Conservation (phyloP, 441 rosid genomes). For the Euphorbia schlechtendalii region DNA sequence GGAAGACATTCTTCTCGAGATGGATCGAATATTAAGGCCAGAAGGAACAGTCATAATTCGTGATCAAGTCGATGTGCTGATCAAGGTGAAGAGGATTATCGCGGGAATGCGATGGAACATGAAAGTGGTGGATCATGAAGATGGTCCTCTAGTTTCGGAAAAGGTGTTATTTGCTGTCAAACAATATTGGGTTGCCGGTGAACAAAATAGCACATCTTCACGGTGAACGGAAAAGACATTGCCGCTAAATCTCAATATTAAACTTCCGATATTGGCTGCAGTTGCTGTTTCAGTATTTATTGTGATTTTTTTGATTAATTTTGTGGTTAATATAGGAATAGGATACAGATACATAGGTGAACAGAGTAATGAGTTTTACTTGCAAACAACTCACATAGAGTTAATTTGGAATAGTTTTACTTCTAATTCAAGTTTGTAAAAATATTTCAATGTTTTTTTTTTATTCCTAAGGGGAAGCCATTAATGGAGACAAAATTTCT, state of each 20-base stretch:
- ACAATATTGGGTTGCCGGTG: slow-evolving; percentile 71
- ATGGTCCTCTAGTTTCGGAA: slow-evolving; percentile 78
- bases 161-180: slow-evolving; percentile 68
- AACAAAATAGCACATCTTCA: slow-evolving; percentile 47
- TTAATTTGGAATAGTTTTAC: no score
- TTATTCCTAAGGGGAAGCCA: background rate
- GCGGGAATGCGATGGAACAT: slow-evolving; percentile 90
- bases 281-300: slow-evolving; percentile 13
- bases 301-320: slow-evolving; percentile 3
- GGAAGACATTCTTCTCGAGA: slow-evolving; percentile 81
- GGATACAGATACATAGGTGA: slow-evolving; percentile 11
- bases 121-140: slow-evolving; percentile 86
- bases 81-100: slow-evolving; percentile 56
- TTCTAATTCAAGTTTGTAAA: slow-evolving; percentile 6
- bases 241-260: background rate
- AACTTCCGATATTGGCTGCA: background rate
- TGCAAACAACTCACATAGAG: background rate
- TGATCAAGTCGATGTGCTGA: slow-evolving; percentile 62
- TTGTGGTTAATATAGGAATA: slow-evolving; percentile 7
- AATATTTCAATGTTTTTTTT: background rate
- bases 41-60: slow-evolving; percentile 79
- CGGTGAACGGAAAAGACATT: slow-evolving; percentile 14
- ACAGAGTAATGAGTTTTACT: background rate
- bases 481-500: background rate
- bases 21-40: slow-evolving; percentile 82